These are phyloP conservation scores for Ascochyta rabiei DNA, from an alignment of 2,329 filamentous ascomycete species.

Conservation along the genomic window DNA sequence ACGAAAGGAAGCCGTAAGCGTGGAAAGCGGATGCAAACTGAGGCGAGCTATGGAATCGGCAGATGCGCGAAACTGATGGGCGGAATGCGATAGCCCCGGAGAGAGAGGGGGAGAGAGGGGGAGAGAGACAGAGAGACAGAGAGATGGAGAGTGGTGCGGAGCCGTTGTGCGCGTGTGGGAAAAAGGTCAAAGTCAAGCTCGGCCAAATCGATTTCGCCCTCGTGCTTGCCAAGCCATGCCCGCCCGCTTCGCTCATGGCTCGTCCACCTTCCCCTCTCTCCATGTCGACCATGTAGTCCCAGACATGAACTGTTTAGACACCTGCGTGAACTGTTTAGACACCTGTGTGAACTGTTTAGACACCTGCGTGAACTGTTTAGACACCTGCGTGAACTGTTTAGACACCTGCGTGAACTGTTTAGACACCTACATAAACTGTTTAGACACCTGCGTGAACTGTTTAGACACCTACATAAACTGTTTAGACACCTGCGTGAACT, in stretches of 20 bases:
- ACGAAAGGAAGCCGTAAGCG: conserved; percentile 20
- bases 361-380: no score
- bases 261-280: not conserved
- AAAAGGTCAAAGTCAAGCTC: conserved; percentile 8
- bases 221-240: conserved; percentile 14
- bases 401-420: no score
- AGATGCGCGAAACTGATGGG: conserved; percentile 9
- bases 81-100: conserved; percentile 2
- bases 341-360: not conserved
- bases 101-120: conserved; percentile 2
- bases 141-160: conserved; percentile 10
- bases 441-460: no score
- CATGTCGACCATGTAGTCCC: not conserved
- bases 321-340: no score
- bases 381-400: not conserved
- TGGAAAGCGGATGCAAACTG: conserved; percentile 2
- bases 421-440: not conserved
- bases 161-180: conserved; percentile 16
- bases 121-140: not conserved
- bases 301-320: not conserved
- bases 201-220: conserved; percentile 13
- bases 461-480: not conserved
- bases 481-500: no score
- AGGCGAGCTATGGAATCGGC: conserved; percentile 5
- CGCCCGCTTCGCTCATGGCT: conserved; percentile 1